Evolutionary conservation across 192 early-diverging fungal genomes (phyloP).

Genomic region (Rhizoclosmatium globosum): DNA sequence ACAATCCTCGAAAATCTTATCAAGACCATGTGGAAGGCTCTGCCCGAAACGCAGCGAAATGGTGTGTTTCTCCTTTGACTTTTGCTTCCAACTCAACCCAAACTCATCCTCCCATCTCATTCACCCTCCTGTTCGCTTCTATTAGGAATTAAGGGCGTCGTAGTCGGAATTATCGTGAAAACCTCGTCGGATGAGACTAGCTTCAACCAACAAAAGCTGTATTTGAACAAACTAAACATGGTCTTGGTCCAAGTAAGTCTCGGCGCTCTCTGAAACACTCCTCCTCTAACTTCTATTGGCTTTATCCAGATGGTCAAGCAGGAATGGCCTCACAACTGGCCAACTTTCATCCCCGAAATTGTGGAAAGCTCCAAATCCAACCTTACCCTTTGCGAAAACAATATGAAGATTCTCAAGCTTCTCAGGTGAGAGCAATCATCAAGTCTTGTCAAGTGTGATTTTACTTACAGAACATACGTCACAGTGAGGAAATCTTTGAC

Average conservation of each 20-base stretch:
- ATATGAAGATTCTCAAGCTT: constrained; percentile 98
- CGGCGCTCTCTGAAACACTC: not conserved
- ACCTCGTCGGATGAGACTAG: constrained; percentile 86
- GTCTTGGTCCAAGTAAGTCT: constrained; percentile 88
- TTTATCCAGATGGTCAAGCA: constrained; percentile 90
- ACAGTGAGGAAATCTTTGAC: constrained; percentile 99
- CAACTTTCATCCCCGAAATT: constrained; percentile 97
- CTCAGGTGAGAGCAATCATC: constrained; percentile 70
- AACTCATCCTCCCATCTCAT: not conserved
- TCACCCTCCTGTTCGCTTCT: not conserved
- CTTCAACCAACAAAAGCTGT: constrained; percentile 77
- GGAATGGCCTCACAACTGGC: constrained; percentile 99
- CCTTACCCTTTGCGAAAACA: constrained; percentile 96
- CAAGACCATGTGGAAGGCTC: constrained; percentile 97
- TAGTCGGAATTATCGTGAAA: constrained; percentile 92
- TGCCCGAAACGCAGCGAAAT: constrained; percentile 82
- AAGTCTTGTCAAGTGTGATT: not conserved
- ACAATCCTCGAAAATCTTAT: constrained; percentile 94
- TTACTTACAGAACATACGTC: constrained; percentile 36
- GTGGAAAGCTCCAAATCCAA: constrained; percentile 93
- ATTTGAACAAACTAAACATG: constrained; percentile 94
- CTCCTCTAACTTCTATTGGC: not conserved
- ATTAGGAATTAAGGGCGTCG: constrained; percentile 92
- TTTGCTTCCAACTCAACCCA: not conserved
- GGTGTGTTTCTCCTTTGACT: constrained; percentile 53